Evolutionary conservation across 805 yeast genomes (phyloP), one percentile per base, ranked within the genome.

Genomic region (Cyberlindnera mycetangii): DNA sequence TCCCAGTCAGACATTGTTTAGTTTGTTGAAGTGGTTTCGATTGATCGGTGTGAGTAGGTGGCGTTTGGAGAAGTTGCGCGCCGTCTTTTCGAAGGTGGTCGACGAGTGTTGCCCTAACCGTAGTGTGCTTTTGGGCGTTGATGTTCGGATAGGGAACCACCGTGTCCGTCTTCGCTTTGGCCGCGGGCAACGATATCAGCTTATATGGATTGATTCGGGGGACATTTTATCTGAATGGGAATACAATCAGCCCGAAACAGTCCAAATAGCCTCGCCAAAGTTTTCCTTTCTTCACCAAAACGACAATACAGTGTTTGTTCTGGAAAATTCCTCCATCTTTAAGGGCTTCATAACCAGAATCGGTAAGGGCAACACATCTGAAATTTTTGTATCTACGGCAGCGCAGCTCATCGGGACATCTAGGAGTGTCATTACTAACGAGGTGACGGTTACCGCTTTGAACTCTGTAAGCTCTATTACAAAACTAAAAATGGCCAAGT

Each of bases 1-100:
- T 93, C 97, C 99, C 99, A 93, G 69, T 89, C 98, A 35, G 82
- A 69, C 75, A 70, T 70, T 37, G 41, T 57, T 36, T 9, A 36
- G 34, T 15, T 11, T 35, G 22, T 19, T 16, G 15, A 16, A 19
- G n/a, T n/a, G 12, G 18, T 9, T 35, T 21, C 8, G 4, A 7
- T 5, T 21, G 24, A 15, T 20, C 20, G 17, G 5, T 7, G 6
- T 24, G 16, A 5, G 37, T 20, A 20, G 16, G 24, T 17, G 37
- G 37, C 19, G 37, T 33, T 33, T 20, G 37, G 37, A 33, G 17
- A 20, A 12, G 19, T 33, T 33, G 24, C 19, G 8, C 22, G 28
- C 28, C 28, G 28, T 25, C 28, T 25, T 25, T 25, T 25, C n/a
- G n/a, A n/a, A n/a, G n/a, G n/a, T 25, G 28, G 28, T 25, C n/a